Evolutionary conservation across 331 rosid genomes (phyloP).

Genomic region (Prunus yedoensis): DNA sequence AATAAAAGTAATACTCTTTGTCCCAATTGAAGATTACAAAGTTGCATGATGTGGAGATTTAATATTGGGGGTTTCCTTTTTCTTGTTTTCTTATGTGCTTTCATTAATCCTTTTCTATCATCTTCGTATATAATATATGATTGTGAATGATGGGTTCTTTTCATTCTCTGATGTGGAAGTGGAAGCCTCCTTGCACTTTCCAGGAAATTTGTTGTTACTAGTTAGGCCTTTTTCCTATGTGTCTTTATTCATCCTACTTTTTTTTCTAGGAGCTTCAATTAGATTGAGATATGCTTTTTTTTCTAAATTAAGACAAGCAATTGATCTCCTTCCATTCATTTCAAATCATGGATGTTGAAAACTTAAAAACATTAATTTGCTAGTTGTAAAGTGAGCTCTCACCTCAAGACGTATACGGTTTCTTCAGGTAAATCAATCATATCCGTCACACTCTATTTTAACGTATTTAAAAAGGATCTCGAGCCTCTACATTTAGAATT

Average conservation of each 20-base stretch:
- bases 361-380: too few species aligned
- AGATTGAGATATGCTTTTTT: background rate
- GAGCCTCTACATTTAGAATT: too few species aligned
- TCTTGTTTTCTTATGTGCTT: background rate
- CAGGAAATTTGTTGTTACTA: conserved; percentile 11
- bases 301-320: background rate
- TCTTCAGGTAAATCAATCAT: too few species aligned
- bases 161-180: background rate
- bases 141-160: background rate
- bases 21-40: conserved; percentile 24
- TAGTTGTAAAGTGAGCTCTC: too few species aligned
- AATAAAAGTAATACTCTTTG: background rate
- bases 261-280: background rate
- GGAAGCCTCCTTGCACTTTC: conserved; percentile 40
- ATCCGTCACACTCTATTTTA: too few species aligned
- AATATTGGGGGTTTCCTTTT: background rate
- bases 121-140: background rate
- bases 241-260: background rate
- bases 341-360: background rate
- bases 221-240: conserved; percentile 3
- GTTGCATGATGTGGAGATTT: conserved; percentile 7
- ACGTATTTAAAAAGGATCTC: too few species aligned
- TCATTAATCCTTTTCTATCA: background rate
- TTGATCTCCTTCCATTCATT: background rate
- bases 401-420: too few species aligned